Percentiles rank a stretch among this genome's conserved stretches.
Conservation (phyloP, 1,284 basidiomycete species). For the Bondarzewia mesenterica region DNA sequence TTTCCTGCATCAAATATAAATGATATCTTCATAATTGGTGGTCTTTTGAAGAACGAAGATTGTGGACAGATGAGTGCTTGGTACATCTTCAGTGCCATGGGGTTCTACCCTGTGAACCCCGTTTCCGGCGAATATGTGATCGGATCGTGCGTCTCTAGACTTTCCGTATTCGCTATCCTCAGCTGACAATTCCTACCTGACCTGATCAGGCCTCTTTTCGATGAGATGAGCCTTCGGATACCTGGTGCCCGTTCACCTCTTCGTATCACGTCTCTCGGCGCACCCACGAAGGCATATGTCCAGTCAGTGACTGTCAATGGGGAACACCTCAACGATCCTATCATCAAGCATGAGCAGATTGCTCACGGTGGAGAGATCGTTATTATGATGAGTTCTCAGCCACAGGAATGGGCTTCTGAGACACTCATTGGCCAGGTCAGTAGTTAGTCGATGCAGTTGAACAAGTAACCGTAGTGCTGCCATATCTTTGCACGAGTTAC, state of each 20-base stretch:
- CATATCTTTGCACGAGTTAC: too few relatives aligned
- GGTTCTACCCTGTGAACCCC: constrained; percentile 84
- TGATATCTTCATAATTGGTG: constrained; percentile 1
- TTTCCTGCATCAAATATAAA: neutral
- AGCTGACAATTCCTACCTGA: neutral
- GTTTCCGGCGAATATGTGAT: constrained; percentile 68
- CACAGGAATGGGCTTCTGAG: constrained; percentile 31
- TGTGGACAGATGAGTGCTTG: constrained; percentile 87
- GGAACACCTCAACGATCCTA: constrained; percentile 26
- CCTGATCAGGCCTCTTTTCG: constrained; percentile 53
- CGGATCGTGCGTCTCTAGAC: constrained; percentile 47
- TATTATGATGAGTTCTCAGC: constrained; percentile 58
- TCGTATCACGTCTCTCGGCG: constrained; percentile 45
- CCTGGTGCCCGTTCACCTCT: constrained; percentile 35
- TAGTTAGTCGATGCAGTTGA: too few relatives aligned
- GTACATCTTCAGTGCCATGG: constrained; percentile 77
- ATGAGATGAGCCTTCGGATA: constrained; percentile 49
- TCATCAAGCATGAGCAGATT: constrained; percentile 53
- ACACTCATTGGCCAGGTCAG: constrained; percentile 8
- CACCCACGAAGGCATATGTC: constrained; percentile 49
- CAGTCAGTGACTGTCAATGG: constrained; percentile 51
- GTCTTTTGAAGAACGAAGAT: constrained; percentile 62
- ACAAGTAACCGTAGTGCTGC: too few relatives aligned
- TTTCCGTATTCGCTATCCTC: too few relatives aligned
- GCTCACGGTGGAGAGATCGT: constrained; percentile 45